Evolutionary conservation across 345 rosid species (phyloP).

Genomic region (Salix brachista): DNA sequence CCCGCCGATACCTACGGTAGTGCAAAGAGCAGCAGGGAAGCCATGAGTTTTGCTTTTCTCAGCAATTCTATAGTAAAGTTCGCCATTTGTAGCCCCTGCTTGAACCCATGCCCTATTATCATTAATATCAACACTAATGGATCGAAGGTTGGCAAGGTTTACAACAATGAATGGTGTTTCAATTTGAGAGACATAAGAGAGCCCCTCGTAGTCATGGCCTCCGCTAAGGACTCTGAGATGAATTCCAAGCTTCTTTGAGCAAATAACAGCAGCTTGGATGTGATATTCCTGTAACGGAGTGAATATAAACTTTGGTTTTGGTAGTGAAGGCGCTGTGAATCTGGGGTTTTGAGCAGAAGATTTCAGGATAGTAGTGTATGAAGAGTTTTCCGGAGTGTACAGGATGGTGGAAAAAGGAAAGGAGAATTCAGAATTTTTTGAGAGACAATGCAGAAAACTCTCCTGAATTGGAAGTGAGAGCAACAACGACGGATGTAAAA

Average conservation of each 20-base stretch:
- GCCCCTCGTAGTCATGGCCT: conserved; percentile 71
- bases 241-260: conserved; percentile 18
- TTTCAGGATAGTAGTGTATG: conserved; percentile 11
- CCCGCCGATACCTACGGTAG: conserved; percentile 15
- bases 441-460: conserved; percentile 23
- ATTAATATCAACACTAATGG: neutral
- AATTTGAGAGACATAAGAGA: conserved; percentile 47
- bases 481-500: neutral
- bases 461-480: neutral
- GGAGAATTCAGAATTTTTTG: neutral
- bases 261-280: conserved; percentile 22
- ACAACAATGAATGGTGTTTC: conserved; percentile 9
- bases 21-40: conserved; percentile 14
- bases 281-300: conserved; percentile 26
- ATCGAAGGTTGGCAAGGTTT: neutral
- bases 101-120: neutral
- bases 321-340: conserved; percentile 10
- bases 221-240: conserved; percentile 22
- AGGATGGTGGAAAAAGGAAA: conserved; percentile 22
- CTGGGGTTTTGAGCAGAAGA: conserved; percentile 23
- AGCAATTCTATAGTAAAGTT: conserved; percentile 3
- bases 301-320: conserved; percentile 23
- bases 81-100: conserved; percentile 4
- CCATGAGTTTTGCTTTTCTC: neutral
- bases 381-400: conserved; percentile 18